Percentiles rank a stretch among this genome's conserved stretches.
phyloP scores from a whole-genome alignment of 129 eudicot species.

The Flaveria robusta region DNA sequence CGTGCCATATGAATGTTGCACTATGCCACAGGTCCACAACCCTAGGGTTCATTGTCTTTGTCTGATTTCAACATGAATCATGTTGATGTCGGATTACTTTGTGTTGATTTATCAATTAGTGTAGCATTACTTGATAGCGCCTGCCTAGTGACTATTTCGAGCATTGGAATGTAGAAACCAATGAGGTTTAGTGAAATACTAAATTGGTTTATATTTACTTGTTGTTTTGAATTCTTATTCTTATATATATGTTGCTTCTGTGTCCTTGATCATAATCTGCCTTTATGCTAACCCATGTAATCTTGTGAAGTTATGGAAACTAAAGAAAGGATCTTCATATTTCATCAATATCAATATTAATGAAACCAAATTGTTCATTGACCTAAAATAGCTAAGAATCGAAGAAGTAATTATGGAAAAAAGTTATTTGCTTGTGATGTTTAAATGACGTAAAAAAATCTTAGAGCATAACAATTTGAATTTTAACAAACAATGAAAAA shows the following conservation, averaged over 20 bases:
- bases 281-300: neutral
- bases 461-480: neutral
- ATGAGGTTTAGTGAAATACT: neutral
- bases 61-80: neutral
- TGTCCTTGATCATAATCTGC: neutral
- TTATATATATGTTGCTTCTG: neutral
- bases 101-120: neutral
- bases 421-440: neutral
- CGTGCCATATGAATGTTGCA: slow-evolving; percentile 10
- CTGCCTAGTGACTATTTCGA: neutral
- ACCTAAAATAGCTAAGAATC: neutral
- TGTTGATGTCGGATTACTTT: neutral
- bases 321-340: neutral
- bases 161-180: neutral
- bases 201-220: neutral
- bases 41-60: neutral
- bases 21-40: neutral
- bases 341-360: neutral
- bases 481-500: neutral
- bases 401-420: neutral
- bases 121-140: neutral
- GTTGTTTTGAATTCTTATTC: neutral
- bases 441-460: neutral
- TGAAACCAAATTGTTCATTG: neutral
- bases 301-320: neutral